Conservation (phyloP, 2,329 filamentous ascomycete species). For the Epichloe scottii region DNA sequence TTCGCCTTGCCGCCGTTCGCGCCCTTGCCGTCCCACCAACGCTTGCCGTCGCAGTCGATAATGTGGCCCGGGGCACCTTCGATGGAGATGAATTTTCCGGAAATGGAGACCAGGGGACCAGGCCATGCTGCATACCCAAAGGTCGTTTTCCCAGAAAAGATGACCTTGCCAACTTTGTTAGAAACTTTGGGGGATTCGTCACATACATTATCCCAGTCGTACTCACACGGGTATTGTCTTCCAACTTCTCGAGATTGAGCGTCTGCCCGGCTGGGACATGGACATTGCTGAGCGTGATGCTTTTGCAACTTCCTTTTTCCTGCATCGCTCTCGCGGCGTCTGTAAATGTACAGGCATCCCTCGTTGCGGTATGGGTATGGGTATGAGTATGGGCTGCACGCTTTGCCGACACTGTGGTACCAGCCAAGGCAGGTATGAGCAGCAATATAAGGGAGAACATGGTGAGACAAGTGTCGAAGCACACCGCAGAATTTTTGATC, state of each 20-base stretch:
- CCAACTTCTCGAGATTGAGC: background rate
- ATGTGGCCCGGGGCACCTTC: slow-evolving; percentile 12
- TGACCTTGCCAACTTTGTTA: background rate
- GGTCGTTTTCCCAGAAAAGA: background rate
- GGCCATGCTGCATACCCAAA: background rate
- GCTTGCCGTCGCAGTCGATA: slow-evolving; percentile 42
- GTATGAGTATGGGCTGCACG: background rate
- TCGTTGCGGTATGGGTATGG: too few species aligned
- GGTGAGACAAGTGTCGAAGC: background rate
- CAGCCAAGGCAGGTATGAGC: background rate
- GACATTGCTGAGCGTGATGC: background rate
- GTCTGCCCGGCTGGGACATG: background rate
- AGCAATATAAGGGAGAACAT: background rate
- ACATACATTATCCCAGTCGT: background rate
- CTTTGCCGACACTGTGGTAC: background rate
- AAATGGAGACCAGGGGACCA: background rate
- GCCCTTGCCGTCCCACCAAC: slow-evolving; percentile 51
- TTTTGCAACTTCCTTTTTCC: background rate
- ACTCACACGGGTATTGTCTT: background rate
- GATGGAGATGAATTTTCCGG: background rate
- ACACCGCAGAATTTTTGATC: background rate
- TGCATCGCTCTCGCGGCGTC: background rate
- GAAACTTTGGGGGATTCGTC: background rate
- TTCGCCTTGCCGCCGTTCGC: slow-evolving; percentile 47
- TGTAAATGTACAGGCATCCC: background rate